These are phyloP conservation scores for Leucosporidium yakuticum DNA, from an alignment of 768 basidiomycete genomes.

Conservation along the genomic window DNA sequence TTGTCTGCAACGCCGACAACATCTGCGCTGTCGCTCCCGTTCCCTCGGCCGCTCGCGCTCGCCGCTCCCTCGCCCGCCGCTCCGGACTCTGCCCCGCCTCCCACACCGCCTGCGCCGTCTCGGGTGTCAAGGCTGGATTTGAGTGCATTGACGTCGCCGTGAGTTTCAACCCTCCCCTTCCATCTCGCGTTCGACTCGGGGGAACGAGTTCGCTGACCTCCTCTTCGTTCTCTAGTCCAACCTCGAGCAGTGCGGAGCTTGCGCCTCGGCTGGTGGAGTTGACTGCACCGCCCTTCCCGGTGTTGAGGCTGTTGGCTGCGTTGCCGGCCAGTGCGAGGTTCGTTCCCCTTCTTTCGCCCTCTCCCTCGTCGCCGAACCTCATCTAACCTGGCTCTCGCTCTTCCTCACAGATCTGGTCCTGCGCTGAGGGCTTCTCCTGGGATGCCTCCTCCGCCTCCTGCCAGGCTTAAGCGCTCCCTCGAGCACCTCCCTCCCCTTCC, in stretches of 20 bases:
- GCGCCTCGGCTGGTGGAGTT: conserved; percentile 19
- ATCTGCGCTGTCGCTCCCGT: background rate
- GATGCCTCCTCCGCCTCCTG: background rate
- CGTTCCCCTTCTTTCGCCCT: too few relatives aligned
- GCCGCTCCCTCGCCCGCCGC: conserved; percentile 3
- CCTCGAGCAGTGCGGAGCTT: conserved; percentile 29
- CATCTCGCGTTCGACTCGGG: too few relatives aligned
- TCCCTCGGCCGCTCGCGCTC: conserved; percentile 14
- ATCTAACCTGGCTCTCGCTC: background rate
- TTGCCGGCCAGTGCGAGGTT: background rate
- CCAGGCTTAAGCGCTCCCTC: conserved; percentile 1
- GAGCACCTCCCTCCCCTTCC: background rate
- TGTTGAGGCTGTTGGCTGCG: conserved; percentile 15
- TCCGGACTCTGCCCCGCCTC: conserved; percentile 7
- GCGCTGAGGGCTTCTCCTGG: conserved; percentile 2
- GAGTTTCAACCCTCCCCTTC: background rate
- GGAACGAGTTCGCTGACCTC: too few relatives aligned
- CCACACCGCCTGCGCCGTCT: conserved; percentile 18
- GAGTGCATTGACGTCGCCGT: conserved; percentile 30
- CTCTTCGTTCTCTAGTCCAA: background rate
- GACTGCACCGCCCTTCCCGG: conserved; percentile 30
- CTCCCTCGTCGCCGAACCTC: too few relatives aligned
- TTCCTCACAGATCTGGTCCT: conserved; percentile 5
- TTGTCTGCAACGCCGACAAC: background rate
- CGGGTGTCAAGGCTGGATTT: conserved; percentile 10